A percentile compares a stretch with the other conserved stretches of the same genome.
Conservation (phyloP, 495 filamentous ascomycete species). For the Ramalina intermedia region DNA sequence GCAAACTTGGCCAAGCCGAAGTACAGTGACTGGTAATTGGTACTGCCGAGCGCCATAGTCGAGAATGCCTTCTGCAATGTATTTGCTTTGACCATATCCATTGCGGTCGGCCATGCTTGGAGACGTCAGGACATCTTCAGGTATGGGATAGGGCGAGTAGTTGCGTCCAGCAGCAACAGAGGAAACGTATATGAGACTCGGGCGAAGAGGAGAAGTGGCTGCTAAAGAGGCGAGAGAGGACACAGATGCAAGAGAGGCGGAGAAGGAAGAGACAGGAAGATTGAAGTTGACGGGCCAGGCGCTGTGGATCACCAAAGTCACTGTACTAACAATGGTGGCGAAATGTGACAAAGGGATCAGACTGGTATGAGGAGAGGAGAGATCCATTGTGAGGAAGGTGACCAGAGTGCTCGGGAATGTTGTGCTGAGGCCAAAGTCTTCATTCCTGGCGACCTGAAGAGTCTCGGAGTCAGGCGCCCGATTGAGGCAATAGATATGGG, state of each 20-base stretch:
- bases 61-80: conserved; percentile 36
- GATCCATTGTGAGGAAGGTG: conserved; percentile 14
- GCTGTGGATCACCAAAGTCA: conserved; percentile 26
- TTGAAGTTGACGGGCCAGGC: conserved; percentile 34
- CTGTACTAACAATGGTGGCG: conserved; percentile 2
- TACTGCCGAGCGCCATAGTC: conserved; percentile 21
- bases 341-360: conserved; percentile 8
- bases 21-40: conserved; percentile 27
- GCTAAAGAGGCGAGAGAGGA: conserved; percentile 37
- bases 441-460: too few relatives aligned
- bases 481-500: conserved; percentile 19
- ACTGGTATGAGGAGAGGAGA: conserved; percentile 9
- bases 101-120: conserved; percentile 27
- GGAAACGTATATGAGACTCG: conserved; percentile 39
- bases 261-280: conserved; percentile 21
- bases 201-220: conserved; percentile 21
- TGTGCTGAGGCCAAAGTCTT: too few relatives aligned
- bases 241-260: conserved; percentile 23
- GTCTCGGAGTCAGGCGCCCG: conserved; percentile 7
- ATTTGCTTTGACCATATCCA: conserved; percentile 42
- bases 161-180: conserved; percentile 33
- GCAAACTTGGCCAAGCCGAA: conserved; percentile 43
- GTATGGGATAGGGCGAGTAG: conserved; percentile 9
- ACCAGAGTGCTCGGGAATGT: not conserved
- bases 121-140: conserved; percentile 23